A percentile compares a stretch with the other conserved stretches of the same genome.
Evolutionary conservation across 306 rosid species (phyloP).

Genomic region (Glycine soja): DNA sequence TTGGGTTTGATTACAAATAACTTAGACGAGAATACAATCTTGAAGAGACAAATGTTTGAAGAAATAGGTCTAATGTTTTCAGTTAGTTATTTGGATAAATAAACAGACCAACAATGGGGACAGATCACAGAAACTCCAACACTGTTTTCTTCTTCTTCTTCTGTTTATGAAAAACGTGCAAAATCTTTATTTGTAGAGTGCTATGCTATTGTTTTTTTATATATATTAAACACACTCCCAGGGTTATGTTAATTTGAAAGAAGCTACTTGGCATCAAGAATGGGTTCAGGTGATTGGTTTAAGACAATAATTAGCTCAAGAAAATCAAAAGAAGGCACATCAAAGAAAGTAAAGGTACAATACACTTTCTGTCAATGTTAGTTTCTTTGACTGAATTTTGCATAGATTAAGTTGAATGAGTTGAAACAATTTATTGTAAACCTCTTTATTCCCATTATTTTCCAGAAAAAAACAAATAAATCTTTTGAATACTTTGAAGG

Average conservation of each 20-base stretch:
- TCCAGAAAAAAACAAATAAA: background rate
- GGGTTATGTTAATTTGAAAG: conserved; percentile 51
- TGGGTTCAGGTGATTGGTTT: conserved; percentile 86
- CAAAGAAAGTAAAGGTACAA: conserved; percentile 68
- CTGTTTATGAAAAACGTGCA: background rate
- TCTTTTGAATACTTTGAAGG: background rate
- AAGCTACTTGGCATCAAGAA: conserved; percentile 42
- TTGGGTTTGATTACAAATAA: background rate
- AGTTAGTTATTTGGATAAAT: background rate
- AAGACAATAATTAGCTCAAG: conserved; percentile 61
- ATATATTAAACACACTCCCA: conserved; percentile 41
- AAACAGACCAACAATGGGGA: background rate
- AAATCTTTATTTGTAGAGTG: conserved; percentile 24
- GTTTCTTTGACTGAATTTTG: background rate
- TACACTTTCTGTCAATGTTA: conserved; percentile 15
- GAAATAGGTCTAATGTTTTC: background rate
- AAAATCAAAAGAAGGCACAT: conserved; percentile 59
- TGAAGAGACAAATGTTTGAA: background rate
- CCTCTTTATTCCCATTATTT: background rate
- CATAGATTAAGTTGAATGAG: background rate
- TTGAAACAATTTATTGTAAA: background rate
- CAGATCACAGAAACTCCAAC: conserved; percentile 4
- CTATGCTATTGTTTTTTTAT: conserved; percentile 37
- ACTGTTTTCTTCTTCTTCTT: background rate
- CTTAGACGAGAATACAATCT: background rate